These are phyloP conservation scores for Monosporascus cannonballus DNA, from an alignment of 2,329 filamentous ascomycete species.

Conservation along the genomic window DNA sequence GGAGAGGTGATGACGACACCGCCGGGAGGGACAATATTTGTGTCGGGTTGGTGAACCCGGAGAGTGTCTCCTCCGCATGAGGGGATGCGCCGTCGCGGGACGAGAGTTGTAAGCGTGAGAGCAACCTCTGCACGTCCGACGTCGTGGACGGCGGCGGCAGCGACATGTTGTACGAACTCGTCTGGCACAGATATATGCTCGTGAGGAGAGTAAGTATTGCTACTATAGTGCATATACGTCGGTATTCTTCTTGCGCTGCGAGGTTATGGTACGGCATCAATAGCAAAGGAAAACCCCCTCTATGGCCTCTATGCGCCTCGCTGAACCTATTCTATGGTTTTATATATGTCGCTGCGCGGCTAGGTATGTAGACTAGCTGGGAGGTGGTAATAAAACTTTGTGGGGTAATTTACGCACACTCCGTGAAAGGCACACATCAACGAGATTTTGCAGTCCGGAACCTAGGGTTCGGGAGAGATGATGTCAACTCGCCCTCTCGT, in stretches of 20 bases:
- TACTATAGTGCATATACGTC: background rate
- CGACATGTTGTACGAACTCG: background rate
- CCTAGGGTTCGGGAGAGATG: too few relatives aligned
- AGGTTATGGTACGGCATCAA: background rate
- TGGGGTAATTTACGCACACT: too few relatives aligned
- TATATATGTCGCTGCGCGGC: too few relatives aligned
- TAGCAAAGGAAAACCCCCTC: background rate
- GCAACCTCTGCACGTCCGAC: background rate
- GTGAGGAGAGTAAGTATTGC: background rate
- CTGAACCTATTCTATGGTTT: too few relatives aligned
- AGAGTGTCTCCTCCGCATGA: background rate
- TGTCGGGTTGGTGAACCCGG: background rate
- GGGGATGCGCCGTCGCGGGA: background rate
- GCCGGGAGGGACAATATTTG: background rate
- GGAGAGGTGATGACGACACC: background rate
- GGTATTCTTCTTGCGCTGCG: background rate
- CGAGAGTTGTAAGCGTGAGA: background rate
- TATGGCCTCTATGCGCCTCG: too few relatives aligned
- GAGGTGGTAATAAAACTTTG: too few relatives aligned
- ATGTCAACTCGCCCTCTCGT: too few relatives aligned
- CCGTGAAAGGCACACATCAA: too few relatives aligned
- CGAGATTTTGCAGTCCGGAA: too few relatives aligned
- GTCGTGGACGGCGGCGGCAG: background rate
- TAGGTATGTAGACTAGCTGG: too few relatives aligned
- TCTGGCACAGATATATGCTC: background rate